A percentile compares a stretch with the other conserved stretches of the same genome.
Conservation (phyloP, 495 filamentous ascomycete species). For the Penicillium malachiteum region DNA sequence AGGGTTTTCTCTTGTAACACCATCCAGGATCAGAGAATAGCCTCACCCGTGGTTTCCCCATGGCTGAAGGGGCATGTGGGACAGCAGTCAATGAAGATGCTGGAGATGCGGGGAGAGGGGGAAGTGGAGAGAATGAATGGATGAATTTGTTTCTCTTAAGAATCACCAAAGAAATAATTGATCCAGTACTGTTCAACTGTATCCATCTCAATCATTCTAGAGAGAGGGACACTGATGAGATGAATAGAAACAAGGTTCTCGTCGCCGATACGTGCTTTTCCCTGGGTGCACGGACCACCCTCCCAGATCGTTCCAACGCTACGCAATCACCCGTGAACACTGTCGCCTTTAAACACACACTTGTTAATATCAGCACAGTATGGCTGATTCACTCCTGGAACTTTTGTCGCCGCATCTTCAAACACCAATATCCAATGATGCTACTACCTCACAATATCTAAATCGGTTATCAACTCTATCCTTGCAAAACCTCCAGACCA, state of each 20-base stretch:
- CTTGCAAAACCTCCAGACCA: conserved; percentile 65
- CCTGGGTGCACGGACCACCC: conserved; percentile 29
- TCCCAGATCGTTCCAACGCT: not conserved
- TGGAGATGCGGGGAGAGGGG: conserved; percentile 26
- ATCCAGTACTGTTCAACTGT: too few relatives aligned
- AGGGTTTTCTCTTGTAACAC: conserved; percentile 1
- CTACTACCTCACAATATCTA: conserved; percentile 65
- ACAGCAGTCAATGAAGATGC: conserved; percentile 6
- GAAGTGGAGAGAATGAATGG: not conserved
- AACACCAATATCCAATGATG: conserved; percentile 36
- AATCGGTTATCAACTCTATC: conserved; percentile 76
- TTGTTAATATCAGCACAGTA: conserved; percentile 21
- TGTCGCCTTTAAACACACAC: not conserved
- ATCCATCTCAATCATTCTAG: too few relatives aligned
- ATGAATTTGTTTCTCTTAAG: not conserved
- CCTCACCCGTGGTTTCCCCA: conserved; percentile 54
- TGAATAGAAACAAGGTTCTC: not conserved
- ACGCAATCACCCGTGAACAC: conserved; percentile 19
- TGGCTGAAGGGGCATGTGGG: conserved; percentile 31
- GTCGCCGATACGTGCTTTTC: not conserved
- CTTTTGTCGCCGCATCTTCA: conserved; percentile 64
- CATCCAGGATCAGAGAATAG: not conserved
- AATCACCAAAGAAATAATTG: too few relatives aligned
- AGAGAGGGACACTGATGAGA: not conserved
- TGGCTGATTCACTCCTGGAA: conserved; percentile 73